Evolutionary conservation across 345 rosid species (phyloP).

Genomic region (Arabis alpina): DNA sequence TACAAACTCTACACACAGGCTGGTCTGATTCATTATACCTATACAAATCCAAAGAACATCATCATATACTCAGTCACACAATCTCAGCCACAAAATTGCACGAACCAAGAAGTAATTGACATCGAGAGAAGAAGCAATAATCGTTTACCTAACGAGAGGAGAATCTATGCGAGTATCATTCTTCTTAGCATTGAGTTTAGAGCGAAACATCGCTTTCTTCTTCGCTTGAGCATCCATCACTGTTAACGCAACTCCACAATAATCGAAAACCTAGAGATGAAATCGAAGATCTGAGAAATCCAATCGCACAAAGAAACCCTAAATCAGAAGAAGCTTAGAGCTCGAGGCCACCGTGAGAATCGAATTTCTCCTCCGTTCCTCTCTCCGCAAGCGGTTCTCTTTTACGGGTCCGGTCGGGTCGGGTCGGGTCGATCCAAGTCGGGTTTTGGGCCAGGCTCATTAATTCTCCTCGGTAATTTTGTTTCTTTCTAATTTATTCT

Average conservation of each 20-base stretch:
- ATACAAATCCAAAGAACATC: slow-evolving; percentile 21
- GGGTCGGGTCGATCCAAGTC: slow-evolving; percentile 21
- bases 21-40: slow-evolving; percentile 93
- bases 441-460: neutral
- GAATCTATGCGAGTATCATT: slow-evolving; percentile 83
- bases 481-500: neutral
- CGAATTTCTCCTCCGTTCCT: neutral
- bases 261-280: neutral
- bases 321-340: neutral
- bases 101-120: neutral
- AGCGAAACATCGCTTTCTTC: slow-evolving; percentile 85
- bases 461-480: no score
- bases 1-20: slow-evolving; percentile 87
- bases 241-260: neutral
- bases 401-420: slow-evolving; percentile 16
- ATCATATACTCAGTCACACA: neutral
- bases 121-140: slow-evolving; percentile 3
- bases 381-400: slow-evolving; percentile 22
- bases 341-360: slow-evolving; percentile 10
- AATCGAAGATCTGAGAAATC: neutral
- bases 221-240: slow-evolving; percentile 80
- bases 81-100: neutral
- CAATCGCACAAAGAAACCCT: neutral
- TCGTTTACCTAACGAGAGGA: slow-evolving; percentile 76
- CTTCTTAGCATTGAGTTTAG: slow-evolving; percentile 83